Evolutionary conservation across 2,329 filamentous ascomycete genomes (phyloP).

Genomic region (Colletotrichum filicis): DNA sequence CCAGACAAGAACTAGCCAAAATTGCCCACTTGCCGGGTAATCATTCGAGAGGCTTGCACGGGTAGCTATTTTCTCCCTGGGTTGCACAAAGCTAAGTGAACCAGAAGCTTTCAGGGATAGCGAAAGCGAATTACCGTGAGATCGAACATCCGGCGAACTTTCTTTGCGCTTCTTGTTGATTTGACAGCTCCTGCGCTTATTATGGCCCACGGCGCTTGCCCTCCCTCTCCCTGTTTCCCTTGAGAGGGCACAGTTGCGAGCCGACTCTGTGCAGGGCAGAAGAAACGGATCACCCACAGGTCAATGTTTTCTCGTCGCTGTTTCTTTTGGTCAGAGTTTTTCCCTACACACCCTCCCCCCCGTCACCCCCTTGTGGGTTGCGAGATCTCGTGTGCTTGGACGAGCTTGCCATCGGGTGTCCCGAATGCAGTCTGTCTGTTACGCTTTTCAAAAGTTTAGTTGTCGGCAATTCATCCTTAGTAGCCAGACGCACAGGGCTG

Average conservation of each 20-base stretch:
- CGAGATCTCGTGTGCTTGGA: constrained; percentile 8
- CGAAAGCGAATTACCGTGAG: neutral
- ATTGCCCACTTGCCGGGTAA: neutral
- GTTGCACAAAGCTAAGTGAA: neutral
- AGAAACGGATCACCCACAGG: constrained; percentile 1
- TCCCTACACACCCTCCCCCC: neutral
- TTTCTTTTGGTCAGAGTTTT: constrained; percentile 9
- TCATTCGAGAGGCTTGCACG: neutral
- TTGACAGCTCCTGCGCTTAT: neutral
- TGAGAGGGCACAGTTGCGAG: neutral
- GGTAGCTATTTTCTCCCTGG: neutral
- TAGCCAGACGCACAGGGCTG: neutral
- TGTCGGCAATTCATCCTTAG: constrained; percentile 1
- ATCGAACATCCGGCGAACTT: neutral
- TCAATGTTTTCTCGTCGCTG: neutral
- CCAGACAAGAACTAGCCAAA: neutral
- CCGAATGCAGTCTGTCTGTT: neutral
- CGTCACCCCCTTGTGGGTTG: neutral
- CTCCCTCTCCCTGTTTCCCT: neutral
- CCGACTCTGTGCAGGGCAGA: neutral
- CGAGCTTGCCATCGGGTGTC: neutral
- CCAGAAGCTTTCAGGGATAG: constrained; percentile 12
- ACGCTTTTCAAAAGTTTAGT: constrained; percentile 15
- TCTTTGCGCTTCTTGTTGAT: neutral
- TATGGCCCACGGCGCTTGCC: neutral